Conservation (phyloP, 805 yeast genomes). For the Lipomyces oligophaga region DNA sequence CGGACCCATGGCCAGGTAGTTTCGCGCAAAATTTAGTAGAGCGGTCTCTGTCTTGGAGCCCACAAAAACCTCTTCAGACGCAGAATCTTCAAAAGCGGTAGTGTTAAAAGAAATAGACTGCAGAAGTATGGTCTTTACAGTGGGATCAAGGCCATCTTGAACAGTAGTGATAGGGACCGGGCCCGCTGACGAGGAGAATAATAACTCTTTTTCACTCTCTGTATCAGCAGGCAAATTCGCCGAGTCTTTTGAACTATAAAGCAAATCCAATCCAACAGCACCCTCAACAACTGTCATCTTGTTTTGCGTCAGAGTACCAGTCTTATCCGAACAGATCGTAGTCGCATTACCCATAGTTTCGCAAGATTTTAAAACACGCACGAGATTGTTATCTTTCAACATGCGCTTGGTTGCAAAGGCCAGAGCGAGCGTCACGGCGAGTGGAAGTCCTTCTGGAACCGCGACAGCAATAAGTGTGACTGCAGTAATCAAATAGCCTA, state of each 20-base stretch:
- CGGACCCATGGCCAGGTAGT: slow-evolving; percentile 46
- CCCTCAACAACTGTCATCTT: slow-evolving; percentile 87
- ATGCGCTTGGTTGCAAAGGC: slow-evolving; percentile 98
- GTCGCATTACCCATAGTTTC: slow-evolving; percentile 99
- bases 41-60: slow-evolving; percentile 98
- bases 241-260: slow-evolving; percentile 37
- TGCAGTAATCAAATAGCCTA: slow-evolving; percentile 84
- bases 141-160: slow-evolving; percentile 19
- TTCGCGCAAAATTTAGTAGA: slow-evolving; percentile 61
- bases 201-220: slow-evolving; percentile 8
- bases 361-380: slow-evolving; percentile 88
- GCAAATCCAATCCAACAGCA: slow-evolving; percentile 50
- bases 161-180: slow-evolving; percentile 25
- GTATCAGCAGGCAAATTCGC: neutral
- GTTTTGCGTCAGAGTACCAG: slow-evolving; percentile 95
- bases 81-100: slow-evolving; percentile 69
- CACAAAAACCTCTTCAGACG: slow-evolving; percentile 56
- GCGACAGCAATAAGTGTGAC: slow-evolving; percentile 95
- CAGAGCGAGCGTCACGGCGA: slow-evolving; percentile 92
- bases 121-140: slow-evolving; percentile 35
- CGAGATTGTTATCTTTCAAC: slow-evolving; percentile 94
- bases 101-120: slow-evolving; percentile 74
- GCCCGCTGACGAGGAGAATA: slow-evolving; percentile 11
- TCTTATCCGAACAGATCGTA: slow-evolving; percentile 93
- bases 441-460: slow-evolving; percentile 98